Evolutionary conservation across 768 basidiomycete genomes (phyloP).

Genomic region (Lentinus brumalis): DNA sequence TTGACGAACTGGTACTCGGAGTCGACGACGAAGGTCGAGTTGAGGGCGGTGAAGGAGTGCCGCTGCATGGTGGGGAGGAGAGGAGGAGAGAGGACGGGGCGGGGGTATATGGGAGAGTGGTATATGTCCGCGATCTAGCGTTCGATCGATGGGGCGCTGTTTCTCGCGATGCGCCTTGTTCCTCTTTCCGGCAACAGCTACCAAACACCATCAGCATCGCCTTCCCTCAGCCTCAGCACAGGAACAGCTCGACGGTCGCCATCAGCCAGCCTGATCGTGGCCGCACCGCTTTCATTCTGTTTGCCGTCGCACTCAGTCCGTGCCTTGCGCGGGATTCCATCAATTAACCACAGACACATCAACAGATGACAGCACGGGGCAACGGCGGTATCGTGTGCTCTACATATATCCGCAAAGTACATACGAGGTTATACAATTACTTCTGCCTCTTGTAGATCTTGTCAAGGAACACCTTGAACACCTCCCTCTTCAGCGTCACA

Average conservation of each 20-base stretch:
- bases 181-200: no score
- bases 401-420: neutral
- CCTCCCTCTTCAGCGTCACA: slow-evolving; percentile 53
- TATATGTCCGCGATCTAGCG: no score
- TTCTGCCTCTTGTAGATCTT: slow-evolving; percentile 78
- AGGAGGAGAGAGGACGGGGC: neutral
- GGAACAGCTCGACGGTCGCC: no score
- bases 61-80: slow-evolving; percentile 53
- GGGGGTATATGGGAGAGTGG: neutral
- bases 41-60: slow-evolving; percentile 80
- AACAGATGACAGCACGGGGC: no score
- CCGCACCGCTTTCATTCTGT: no score
- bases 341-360: neutral
- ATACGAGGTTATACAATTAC: slow-evolving; percentile 24
- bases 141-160: slow-evolving; percentile 17
- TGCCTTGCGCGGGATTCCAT: no score
- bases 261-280: no score
- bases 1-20: slow-evolving; percentile 92
- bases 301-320: no score
- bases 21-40: slow-evolving; percentile 87
- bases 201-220: no score
- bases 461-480: slow-evolving; percentile 83
- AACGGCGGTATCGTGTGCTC: neutral
- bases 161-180: no score
- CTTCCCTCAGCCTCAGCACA: no score